These are phyloP conservation scores for Candida glucosophila DNA, from an alignment of 1,139 yeast genomes.

Conservation along the genomic window DNA sequence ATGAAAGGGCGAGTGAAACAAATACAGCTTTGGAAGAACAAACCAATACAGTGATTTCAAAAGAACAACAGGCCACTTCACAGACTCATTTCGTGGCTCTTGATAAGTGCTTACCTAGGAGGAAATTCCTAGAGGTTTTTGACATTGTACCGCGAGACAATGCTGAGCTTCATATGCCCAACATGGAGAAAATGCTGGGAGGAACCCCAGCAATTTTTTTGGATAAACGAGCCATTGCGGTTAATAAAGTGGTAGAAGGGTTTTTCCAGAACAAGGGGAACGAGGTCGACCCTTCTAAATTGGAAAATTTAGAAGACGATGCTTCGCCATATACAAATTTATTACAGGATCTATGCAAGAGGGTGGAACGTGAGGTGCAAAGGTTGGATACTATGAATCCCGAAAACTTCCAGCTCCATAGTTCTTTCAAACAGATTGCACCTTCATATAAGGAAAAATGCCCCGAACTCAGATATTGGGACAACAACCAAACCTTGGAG, in stretches of 20 bases:
- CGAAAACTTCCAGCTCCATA: conserved; percentile 8
- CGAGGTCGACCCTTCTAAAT: conserved; percentile 1
- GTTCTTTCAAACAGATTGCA: conserved; percentile 20
- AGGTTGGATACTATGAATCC: conserved; percentile 8
- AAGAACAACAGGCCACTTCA: conserved; percentile 9
- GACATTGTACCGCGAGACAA: conserved; percentile 13
- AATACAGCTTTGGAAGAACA: neutral
- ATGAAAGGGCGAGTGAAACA: conserved; percentile 1
- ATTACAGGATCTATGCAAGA: conserved; percentile 12
- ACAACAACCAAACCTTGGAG: conserved; percentile 26
- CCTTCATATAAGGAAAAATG: conserved; percentile 14
- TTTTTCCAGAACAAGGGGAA: conserved; percentile 6
- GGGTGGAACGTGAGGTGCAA: conserved; percentile 14
- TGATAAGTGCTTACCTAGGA: conserved; percentile 69
- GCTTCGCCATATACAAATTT: neutral
- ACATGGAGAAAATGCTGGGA: no score
- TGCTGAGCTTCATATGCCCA: conserved; percentile 1
- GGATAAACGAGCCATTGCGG: conserved; percentile 40
- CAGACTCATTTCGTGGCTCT: conserved; percentile 67
- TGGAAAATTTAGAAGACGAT: conserved; percentile 5
- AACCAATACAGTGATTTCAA: neutral
- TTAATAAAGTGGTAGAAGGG: conserved; percentile 35
- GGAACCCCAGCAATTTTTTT: conserved; percentile 22
- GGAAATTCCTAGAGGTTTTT: conserved; percentile 43
- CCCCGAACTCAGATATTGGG: conserved; percentile 22